phyloP scores from a whole-genome alignment of 495 filamentous ascomycete genomes.

The Hypoxylon crocopeplum region DNA sequence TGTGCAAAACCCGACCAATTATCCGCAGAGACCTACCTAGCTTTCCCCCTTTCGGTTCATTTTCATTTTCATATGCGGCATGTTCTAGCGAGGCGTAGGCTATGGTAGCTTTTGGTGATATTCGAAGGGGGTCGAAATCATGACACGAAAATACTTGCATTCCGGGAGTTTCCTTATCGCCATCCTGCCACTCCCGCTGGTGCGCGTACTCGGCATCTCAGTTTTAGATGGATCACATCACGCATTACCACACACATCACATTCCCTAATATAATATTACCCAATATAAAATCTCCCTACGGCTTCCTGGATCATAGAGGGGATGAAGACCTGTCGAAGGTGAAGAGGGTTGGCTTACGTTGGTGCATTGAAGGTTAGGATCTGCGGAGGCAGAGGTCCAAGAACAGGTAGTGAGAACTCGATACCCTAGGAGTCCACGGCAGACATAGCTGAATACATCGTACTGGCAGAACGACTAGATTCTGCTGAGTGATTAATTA shows the following conservation, averaged over 20 bases:
- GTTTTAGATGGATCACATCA: slow-evolving; percentile 39
- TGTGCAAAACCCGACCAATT: slow-evolving; percentile 6
- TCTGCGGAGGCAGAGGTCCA: slow-evolving; percentile 2
- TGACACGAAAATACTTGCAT: slow-evolving; percentile 42
- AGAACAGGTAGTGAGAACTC: slow-evolving; percentile 11
- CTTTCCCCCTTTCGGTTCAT: slow-evolving; percentile 12
- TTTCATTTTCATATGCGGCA: slow-evolving; percentile 36
- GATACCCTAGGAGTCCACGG: slow-evolving; percentile 9
- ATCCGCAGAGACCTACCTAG: slow-evolving; percentile 7
- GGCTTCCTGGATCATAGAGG: not conserved
- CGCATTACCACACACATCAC: slow-evolving; percentile 23
- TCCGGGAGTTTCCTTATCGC: slow-evolving; percentile 30
- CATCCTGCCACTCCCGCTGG: slow-evolving; percentile 12
- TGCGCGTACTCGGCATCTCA: slow-evolving; percentile 28
- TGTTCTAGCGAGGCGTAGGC: slow-evolving; percentile 48
- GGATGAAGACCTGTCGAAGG: slow-evolving; percentile 2
- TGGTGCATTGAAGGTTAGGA: slow-evolving; percentile 5
- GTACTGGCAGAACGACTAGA: not conserved
- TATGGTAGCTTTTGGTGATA: slow-evolving; percentile 42
- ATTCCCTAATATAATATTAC: slow-evolving; percentile 42
- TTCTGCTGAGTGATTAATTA: not conserved
- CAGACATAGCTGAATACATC: slow-evolving; percentile 22
- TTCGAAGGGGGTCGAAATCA: slow-evolving; percentile 36
- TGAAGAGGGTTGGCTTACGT: not conserved
- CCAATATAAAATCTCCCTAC: slow-evolving; percentile 20